phyloP scores from a whole-genome alignment of 345 rosid species.

The Lagerstroemia speciosa region DNA sequence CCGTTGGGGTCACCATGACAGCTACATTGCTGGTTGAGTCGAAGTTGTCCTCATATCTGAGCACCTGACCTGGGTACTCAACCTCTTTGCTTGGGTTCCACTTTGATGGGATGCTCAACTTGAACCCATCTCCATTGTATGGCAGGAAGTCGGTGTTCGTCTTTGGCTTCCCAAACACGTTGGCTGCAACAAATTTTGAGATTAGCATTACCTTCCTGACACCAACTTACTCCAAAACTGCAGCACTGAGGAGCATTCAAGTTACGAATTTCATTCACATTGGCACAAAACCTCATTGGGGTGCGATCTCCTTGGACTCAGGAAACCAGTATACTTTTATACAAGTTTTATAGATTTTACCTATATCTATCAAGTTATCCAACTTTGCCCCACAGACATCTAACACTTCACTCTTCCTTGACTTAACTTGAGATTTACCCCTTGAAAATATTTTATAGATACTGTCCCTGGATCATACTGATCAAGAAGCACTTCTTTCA shows the following conservation, averaged over 20 bases:
- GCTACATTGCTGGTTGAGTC: slow-evolving; percentile 51
- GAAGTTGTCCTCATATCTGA: slow-evolving; percentile 85
- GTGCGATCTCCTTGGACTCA: too few relatives aligned
- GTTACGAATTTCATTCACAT: neutral
- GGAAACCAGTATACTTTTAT: too few relatives aligned
- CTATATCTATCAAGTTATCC: too few relatives aligned
- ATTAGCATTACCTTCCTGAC: neutral
- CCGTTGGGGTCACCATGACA: slow-evolving; percentile 71
- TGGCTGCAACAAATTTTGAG: slow-evolving; percentile 44
- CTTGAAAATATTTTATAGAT: too few relatives aligned
- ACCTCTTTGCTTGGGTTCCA: slow-evolving; percentile 92
- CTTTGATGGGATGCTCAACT: slow-evolving; percentile 61
- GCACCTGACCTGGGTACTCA: slow-evolving; percentile 89
- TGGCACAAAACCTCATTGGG: neutral
- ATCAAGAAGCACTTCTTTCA: neutral
- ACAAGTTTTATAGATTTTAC: too few relatives aligned
- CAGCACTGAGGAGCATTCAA: neutral
- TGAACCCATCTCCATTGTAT: slow-evolving; percentile 68
- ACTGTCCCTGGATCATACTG: too few relatives aligned
- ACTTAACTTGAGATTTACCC: too few relatives aligned
- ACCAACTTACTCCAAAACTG: neutral
- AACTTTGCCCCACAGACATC: too few relatives aligned
- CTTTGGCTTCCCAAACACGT: slow-evolving; percentile 90
- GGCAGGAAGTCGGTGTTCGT: slow-evolving; percentile 67
- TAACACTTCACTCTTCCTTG: too few relatives aligned